Percentiles rank a stretch among this genome's conserved stretches.
These are phyloP conservation scores for Diddensiella santjacobensis DNA, from an alignment of 805 yeast genomes.

Conservation along the genomic window DNA sequence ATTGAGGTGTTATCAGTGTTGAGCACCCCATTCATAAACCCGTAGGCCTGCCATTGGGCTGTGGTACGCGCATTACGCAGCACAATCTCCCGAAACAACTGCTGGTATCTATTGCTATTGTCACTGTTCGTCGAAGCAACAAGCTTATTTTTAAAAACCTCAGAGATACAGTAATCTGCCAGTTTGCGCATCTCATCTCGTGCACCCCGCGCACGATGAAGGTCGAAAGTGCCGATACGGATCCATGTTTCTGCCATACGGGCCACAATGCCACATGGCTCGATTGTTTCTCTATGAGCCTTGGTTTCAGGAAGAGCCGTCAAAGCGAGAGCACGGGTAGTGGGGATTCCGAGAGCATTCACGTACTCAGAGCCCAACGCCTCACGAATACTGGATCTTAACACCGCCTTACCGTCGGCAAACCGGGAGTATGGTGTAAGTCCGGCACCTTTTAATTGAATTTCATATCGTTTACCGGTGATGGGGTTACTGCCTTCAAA, in stretches of 20 bases:
- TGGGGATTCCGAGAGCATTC: conserved; percentile 76
- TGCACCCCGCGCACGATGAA: conserved; percentile 71
- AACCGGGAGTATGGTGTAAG: conserved; percentile 87
- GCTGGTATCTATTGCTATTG: conserved; percentile 57
- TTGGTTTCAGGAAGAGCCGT: conserved; percentile 67
- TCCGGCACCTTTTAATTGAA: conserved; percentile 92
- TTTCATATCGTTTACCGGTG: conserved; percentile 47
- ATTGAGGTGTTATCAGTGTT: conserved; percentile 93
- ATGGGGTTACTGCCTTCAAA: conserved; percentile 58
- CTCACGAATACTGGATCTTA: conserved; percentile 84
- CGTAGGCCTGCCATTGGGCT: conserved; percentile 87
- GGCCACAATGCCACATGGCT: conserved; percentile 79
- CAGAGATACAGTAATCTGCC: conserved; percentile 67
- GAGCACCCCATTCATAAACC: conserved; percentile 88
- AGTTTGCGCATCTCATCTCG: conserved; percentile 56
- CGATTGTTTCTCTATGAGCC: conserved; percentile 65
- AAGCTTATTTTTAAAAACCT: conserved; percentile 48
- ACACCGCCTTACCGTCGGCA: conserved; percentile 94
- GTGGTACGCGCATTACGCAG: conserved; percentile 71
- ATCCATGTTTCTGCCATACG: conserved; percentile 86
- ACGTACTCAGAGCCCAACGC: conserved; percentile 80
- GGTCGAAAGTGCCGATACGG: conserved; percentile 83
- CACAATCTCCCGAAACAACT: conserved; percentile 66
- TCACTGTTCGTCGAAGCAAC: conserved; percentile 30
- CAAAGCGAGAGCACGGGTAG: conserved; percentile 77